These are phyloP conservation scores for Malassezia furfur DNA, from an alignment of 1,284 basidiomycete genomes.

Conservation along the genomic window DNA sequence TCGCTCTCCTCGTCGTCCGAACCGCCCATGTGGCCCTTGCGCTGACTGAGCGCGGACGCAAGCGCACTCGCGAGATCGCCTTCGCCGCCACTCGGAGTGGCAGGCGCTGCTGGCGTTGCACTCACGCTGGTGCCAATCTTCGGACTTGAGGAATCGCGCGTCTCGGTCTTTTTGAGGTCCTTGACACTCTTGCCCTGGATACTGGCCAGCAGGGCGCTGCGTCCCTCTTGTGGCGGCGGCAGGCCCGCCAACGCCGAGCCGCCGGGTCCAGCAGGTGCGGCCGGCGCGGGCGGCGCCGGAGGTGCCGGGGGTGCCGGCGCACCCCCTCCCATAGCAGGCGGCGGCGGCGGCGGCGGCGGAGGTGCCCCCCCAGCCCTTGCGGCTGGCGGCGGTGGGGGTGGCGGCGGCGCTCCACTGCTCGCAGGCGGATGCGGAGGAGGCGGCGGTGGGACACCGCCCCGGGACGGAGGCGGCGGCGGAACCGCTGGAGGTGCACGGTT, in stretches of 20 bases:
- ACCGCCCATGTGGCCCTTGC: constrained; percentile 82
- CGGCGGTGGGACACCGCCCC: neutral
- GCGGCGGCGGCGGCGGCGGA: constrained; percentile 9
- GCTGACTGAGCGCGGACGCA: constrained; percentile 60
- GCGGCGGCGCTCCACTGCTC: constrained; percentile 4
- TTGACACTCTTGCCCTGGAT: constrained; percentile 65
- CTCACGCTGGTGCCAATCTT: constrained; percentile 10
- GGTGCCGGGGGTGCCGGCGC: constrained; percentile 45
- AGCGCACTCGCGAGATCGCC: constrained; percentile 60
- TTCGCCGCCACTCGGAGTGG: constrained; percentile 36
- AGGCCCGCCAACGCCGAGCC: neutral
- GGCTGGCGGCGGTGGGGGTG: constrained; percentile 5
- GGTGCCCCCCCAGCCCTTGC: neutral
- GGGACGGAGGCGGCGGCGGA: neutral
- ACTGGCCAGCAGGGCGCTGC: constrained; percentile 59
- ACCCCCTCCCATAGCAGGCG: constrained; percentile 21
- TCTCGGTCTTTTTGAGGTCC: constrained; percentile 60
- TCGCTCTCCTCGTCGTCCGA: constrained; percentile 71
- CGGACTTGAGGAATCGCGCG: constrained; percentile 1
- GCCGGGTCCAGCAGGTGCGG: constrained; percentile 8
- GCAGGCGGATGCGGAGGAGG: constrained; percentile 7
- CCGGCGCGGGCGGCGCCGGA: constrained; percentile 42
- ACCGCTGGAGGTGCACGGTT: neutral
- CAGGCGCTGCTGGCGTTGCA: constrained; percentile 13
- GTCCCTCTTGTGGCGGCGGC: constrained; percentile 11